A percentile compares a stretch with the other conserved stretches of the same genome.
Evolutionary conservation across 805 yeast species (phyloP).

Genomic region (Blastobotrys terrestris): DNA sequence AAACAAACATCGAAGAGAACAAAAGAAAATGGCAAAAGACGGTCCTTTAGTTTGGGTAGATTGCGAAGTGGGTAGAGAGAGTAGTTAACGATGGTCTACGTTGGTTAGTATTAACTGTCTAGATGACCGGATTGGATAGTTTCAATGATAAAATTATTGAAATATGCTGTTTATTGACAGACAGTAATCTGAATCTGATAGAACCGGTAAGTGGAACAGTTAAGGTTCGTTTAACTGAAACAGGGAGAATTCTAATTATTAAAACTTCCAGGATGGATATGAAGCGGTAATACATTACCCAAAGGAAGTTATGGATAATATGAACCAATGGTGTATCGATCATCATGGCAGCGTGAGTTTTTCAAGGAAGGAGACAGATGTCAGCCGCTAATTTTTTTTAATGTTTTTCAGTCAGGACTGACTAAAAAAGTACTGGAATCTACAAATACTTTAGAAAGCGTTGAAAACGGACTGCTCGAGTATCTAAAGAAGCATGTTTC

Average conservation of each 20-base stretch:
- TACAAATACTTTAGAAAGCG: slow-evolving; percentile 48
- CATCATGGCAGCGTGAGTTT: slow-evolving; percentile 60
- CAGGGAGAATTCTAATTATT: neutral
- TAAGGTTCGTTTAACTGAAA: no score
- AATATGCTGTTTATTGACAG: slow-evolving; percentile 85
- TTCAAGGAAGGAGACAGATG: slow-evolving; percentile 1
- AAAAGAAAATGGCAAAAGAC: slow-evolving; percentile 1
- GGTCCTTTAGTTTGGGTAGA: slow-evolving; percentile 80
- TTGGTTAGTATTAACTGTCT: no score
- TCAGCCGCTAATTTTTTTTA: slow-evolving; percentile 2
- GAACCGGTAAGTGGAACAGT: slow-evolving; percentile 39
- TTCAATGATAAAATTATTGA: slow-evolving; percentile 80
- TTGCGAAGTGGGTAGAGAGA: no score
- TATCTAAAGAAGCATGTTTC: slow-evolving; percentile 56
- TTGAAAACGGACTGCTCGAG: slow-evolving; percentile 55
- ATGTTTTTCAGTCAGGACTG: slow-evolving; percentile 46
- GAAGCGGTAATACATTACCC: slow-evolving; percentile 77
- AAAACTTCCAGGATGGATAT: slow-evolving; percentile 47
- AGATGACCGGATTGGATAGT: slow-evolving; percentile 93
- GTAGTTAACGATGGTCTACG: no score
- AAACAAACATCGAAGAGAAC: neutral
- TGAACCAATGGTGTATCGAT: slow-evolving; percentile 84
- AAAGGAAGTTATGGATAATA: slow-evolving; percentile 51
- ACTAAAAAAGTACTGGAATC: slow-evolving; percentile 61
- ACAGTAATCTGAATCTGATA: slow-evolving; percentile 64